A percentile compares a stretch with the other conserved stretches of the same genome.
These are phyloP conservation scores for Quercus ilex DNA, from an alignment of 306 rosid species.

Conservation along the genomic window DNA sequence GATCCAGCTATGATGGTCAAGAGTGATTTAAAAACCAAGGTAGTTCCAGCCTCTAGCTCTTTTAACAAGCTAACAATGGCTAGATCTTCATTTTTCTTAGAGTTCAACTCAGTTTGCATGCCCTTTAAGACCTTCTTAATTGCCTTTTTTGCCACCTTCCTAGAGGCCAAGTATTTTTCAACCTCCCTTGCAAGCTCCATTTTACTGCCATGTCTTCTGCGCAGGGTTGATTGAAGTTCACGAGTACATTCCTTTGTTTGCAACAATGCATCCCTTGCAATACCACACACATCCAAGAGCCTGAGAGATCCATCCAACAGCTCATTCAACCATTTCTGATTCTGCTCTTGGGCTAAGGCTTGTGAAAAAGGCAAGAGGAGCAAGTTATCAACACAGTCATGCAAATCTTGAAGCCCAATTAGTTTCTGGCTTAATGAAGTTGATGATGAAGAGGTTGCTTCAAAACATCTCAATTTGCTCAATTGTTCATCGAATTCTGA, in stretches of 20 bases:
- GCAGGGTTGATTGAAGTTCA: slow-evolving; percentile 45
- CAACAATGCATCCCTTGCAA: slow-evolving; percentile 36
- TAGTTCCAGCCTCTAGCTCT: slow-evolving; percentile 32
- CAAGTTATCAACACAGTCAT: slow-evolving; percentile 4
- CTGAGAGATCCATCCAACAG: slow-evolving; percentile 47
- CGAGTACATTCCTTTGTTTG: slow-evolving; percentile 49
- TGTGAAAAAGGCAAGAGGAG: slow-evolving; percentile 3
- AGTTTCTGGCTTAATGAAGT: slow-evolving; percentile 18
- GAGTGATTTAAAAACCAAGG: slow-evolving; percentile 28
- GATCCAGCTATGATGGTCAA: slow-evolving; percentile 26
- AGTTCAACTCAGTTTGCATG: slow-evolving; percentile 27
- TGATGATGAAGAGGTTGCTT: slow-evolving; percentile 6
- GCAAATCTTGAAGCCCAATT: slow-evolving; percentile 4
- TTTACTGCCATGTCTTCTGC: slow-evolving; percentile 48
- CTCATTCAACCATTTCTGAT: slow-evolving; percentile 37
- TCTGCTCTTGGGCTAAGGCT: background rate
- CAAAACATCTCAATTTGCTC: slow-evolving; percentile 14
- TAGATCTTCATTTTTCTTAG: slow-evolving; percentile 26
- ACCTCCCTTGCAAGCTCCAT: slow-evolving; percentile 38
- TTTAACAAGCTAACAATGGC: slow-evolving; percentile 25
- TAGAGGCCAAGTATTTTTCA: slow-evolving; percentile 42
- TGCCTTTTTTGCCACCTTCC: slow-evolving; percentile 47
- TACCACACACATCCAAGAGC: slow-evolving; percentile 41
- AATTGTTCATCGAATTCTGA: slow-evolving; percentile 19
- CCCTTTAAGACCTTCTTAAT: slow-evolving; percentile 22